Base-by-base conservation (phyloP, 768 basidiomycete genomes). In the Chalciporus piperatus region DNA sequence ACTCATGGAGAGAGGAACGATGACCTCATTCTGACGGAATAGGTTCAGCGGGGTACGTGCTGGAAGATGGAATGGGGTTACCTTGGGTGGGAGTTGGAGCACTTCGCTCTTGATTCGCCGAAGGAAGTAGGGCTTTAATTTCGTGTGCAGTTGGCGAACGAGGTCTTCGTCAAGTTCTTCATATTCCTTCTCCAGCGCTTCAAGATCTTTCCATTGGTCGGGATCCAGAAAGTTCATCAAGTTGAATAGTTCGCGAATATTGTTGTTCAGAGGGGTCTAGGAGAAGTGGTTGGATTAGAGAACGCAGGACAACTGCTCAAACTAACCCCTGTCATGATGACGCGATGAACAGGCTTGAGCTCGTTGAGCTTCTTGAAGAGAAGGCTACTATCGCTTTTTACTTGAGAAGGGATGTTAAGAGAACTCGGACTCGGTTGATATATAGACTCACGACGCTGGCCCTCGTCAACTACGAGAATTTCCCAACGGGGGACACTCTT, bases 191-290 rank as follows among this genome's bases (percentile, higher is more conserved):
- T 87, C 85, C 11, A 98, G 74, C 6, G 67, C 76, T 60, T 86
- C 82, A 19, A 98, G 73, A 64, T 98, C 83, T 6, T 70, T 65
- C 91, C 91, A 92, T 55, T 87, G 75, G 12, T 70, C 58, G 6
- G 88, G 82, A 64, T 94, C 91, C 16, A 98, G 79, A 74, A 98
- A 98, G 66, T 93, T 91, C 85, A 99, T 93, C 39, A 99, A 77
- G 67, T 95, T 98, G 76, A 98, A 96, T 22, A 99, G 71, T 70
- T 99, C 97, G 42, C 92, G 80, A 20, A 99, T 87, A 64, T 98
- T 98, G 74, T 98, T 98, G 70, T 98, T 98, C 51, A 98, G 69
- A 0, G 96, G 96, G 0, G 97, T 98, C 80, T 92, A 52, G 17
- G 33, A 35, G 35, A 38, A 35, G 30, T 19, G 17, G 19, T 52